Conservation (phyloP, 257 asterid species). For the Sherardia arvensis region DNA sequence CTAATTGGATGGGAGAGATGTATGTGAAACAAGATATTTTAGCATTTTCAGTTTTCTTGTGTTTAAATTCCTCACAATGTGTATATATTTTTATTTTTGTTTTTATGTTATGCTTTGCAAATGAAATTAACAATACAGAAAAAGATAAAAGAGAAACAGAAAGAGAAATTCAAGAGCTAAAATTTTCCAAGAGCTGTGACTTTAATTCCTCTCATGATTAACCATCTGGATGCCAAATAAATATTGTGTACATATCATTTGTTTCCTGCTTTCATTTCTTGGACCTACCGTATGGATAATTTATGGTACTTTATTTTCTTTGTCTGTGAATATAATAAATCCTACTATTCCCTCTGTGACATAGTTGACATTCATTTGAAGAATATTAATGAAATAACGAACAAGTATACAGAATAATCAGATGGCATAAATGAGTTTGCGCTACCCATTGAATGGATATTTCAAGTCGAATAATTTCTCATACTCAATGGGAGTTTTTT, state of each 20-base stretch:
- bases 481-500: not conserved
- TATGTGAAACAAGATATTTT: not conserved
- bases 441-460: not conserved
- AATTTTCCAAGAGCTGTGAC: not conserved
- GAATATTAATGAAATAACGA: not conserved
- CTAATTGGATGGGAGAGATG: too few species aligned
- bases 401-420: not conserved
- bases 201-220: not conserved
- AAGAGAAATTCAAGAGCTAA: not conserved
- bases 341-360: not conserved
- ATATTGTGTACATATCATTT: not conserved
- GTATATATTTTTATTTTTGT: not conserved
- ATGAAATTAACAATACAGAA: not conserved
- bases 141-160: not conserved
- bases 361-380: too few species aligned
- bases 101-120: not conserved
- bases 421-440: not conserved
- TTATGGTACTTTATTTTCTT: not conserved
- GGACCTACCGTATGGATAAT: not conserved
- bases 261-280: not conserved
- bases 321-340: not conserved
- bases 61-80: not conserved
- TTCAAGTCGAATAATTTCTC: not conserved
- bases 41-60: not conserved
- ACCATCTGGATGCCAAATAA: not conserved